Base-by-base conservation (phyloP, 441 rosid species). In the Pelargonium exstipulatum region DNA sequence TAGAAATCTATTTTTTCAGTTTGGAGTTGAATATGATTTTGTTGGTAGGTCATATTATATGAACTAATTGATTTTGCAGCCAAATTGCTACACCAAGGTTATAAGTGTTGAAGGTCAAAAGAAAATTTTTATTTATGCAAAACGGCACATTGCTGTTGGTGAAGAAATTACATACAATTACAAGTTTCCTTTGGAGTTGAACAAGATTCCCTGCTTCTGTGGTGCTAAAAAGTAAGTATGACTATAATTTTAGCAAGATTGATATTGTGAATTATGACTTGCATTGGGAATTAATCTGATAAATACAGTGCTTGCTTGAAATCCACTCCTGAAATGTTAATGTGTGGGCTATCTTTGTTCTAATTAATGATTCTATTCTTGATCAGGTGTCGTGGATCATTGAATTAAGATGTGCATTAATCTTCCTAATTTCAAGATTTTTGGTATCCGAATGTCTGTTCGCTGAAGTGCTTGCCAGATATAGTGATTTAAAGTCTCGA, bases 81-180 rank as follows among this genome's bases (percentile, higher is more conserved):
- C 99, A 45, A 95, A 92, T 76, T 95, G 99, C 85, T 95, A 95
- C 80, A 95, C 98, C 65, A 95, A 95, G 84, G 92, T 92, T 69
- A 95, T 95, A 76, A 95, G 85, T 45, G 88, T 92, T 22, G 99
- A 92, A 65, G 94, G 98, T 77, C 87, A 89, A 83, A 95, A 95
- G 76, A 92, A 85, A 74, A 92, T 90, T 74, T 95, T 95, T 74
- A 92, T 95, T 71, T 95, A 95, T 80, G 93, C 99, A 16, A 95
- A 95, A 75, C 85, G 97, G 49, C 96, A 86, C 74, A 89, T 95
- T 73, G 77, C 77, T 17, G 85, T 86, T 24, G 98, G 99, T 73
- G 98, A 95, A 88, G 99, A 95, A 82, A 81, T 95, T 68, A 84
- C 96, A 69, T 95, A 95, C 76, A 95, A 95, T 83, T 95, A 92